Evolutionary conservation across 163 green algal genomes (phyloP), one percentile per base, ranked within the genome.

Genomic region (Chlamydomonas reinhardtii): DNA sequence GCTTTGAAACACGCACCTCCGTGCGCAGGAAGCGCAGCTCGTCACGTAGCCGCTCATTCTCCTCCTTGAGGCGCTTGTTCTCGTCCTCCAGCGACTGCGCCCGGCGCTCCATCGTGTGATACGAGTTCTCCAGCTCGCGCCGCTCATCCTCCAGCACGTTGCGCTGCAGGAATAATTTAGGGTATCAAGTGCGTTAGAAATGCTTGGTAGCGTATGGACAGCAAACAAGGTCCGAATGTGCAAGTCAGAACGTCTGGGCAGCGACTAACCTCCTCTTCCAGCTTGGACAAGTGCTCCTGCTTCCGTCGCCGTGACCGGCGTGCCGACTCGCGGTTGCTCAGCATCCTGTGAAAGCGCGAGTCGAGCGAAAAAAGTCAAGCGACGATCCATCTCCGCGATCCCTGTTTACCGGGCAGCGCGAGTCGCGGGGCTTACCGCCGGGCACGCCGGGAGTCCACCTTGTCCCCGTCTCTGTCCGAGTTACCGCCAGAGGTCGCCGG

Each of bases 281-380:
- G 80, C 59, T 86, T 93, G 27, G 77, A 72, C 15, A 99, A 87
- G 86, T 98, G 96, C 91, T 99, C 97, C 91, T 98, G 96, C 90
- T 99, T 99, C 39, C 97, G 84, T 75, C 94, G 92, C 0, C 97
- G 88, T 0, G 94, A 97, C 22, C 97, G 91, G 35, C 97, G 88
- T 2, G 97, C 97, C 66, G 93, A 97, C 90, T 99, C 97, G 22
- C 97, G 91, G 77, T 99, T 99, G 54, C 91, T 96, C 48, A 98
- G 83, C 97, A 99, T 99, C 76, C 96, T 96, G 91, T 20, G 31
- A 20, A 20, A 0, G 6, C 27, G 64, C 11, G 22, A 74, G 24
- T n/a, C 11, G 22, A 6, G 4, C 39, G 54, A 31, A 6, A n/a
- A 29, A 62, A 48, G 14, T 56, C 29, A 74, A 74, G 32, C 39